A percentile compares a stretch with the other conserved stretches of the same genome.
phyloP scores from a whole-genome alignment of 768 basidiomycete species.

The Chalciporus chontae region DNA sequence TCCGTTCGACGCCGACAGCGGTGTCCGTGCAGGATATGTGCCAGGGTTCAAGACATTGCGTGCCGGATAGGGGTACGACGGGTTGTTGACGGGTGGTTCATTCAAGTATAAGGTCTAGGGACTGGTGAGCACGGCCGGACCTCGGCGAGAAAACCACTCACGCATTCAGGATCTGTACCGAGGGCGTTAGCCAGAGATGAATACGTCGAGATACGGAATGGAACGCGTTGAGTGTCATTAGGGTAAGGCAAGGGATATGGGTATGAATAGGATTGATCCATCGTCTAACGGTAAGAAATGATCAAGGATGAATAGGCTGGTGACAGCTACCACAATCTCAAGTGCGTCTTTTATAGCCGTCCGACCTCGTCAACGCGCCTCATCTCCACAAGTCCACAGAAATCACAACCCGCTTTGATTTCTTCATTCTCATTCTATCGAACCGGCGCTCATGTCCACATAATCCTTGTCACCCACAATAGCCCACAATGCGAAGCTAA shows the following conservation, averaged over 20 bases:
- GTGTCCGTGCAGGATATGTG: constrained; percentile 11
- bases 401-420: not conserved
- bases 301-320: not conserved
- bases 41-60: constrained; percentile 27
- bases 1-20: constrained; percentile 8
- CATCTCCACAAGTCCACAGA: constrained; percentile 1
- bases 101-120: constrained; percentile 16
- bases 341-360: constrained; percentile 21
- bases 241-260: constrained; percentile 23
- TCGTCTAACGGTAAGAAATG: constrained; percentile 5
- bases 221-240: constrained; percentile 11
- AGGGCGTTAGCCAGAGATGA: constrained; percentile 24
- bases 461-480: not conserved
- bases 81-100: constrained; percentile 15
- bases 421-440: not conserved
- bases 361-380: constrained; percentile 16
- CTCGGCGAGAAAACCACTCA: not conserved
- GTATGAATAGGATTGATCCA: constrained; percentile 12
- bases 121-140: not conserved
- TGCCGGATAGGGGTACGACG: constrained; percentile 28
- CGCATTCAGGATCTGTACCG: constrained; percentile 11
- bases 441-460: constrained; percentile 11
- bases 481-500: not conserved
- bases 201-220: constrained; percentile 16
- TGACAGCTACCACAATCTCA: not conserved